Evolutionary conservation across 2,329 filamentous ascomycete genomes (phyloP), one percentile per base, ranked within the genome.

Genomic region (Aspergillus jensenii): DNA sequence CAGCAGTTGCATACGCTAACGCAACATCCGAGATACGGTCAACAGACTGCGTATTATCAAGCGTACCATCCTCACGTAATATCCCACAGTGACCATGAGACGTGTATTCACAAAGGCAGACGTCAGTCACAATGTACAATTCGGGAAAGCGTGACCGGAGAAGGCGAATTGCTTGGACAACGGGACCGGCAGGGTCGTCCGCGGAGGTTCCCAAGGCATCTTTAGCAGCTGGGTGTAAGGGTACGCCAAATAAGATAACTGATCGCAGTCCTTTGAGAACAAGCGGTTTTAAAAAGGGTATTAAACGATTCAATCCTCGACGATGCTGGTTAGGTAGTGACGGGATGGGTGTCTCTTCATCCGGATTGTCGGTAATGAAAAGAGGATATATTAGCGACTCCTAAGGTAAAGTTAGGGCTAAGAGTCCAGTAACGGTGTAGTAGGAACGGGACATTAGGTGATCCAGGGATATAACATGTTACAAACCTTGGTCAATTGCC

Each of bases 371-470:
- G 69, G 95, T 96, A 64, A 99, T 86, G 80, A 99, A 99, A 65
- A 99, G 84, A 12, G 95, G 95, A 78, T 96, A 98, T 70, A 99
- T 97, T 69, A 99, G 88, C 95, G 98, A 98, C 39, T 93, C 95
- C 91, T 96, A 56, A 8, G 12, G 21, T 8, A 5, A 46, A 12
- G 21, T 44, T 43, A 59, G 49, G 48, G 31, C 53, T 19, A 48
- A 35, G 27, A n/a, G 12, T 51, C 47, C 25, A 46, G 11, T 8
- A 21, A 15, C 17, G n/a, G 5, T 14, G 14, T n/a, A 11, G 17
- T 48, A 17, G 21, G 21, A 19, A 21, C 19, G 19, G 31, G 17
- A 35, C 7, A 17, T 37, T 35, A 39, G 11, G n/a, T 15, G 19
- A 9, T n/a, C 17, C 2, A 5, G 33, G 15, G 25, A 44, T 35